Evolutionary conservation across 768 basidiomycete species (phyloP).

Genomic region (Leccinum imitatum): DNA sequence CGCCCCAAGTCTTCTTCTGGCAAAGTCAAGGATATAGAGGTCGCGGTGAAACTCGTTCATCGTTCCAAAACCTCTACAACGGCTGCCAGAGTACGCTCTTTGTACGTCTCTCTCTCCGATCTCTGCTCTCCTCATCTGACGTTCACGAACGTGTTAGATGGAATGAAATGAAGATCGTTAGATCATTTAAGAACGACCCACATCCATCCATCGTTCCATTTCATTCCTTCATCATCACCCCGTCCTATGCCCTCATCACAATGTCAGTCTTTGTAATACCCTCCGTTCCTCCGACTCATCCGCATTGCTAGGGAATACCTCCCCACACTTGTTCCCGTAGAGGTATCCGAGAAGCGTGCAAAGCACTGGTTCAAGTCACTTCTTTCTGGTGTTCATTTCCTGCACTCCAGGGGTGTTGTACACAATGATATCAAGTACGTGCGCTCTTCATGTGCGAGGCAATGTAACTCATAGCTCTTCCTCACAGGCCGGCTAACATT

Average conservation of each 20-base stretch:
- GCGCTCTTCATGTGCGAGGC: not conserved
- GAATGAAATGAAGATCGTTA: slow-evolving; percentile 98
- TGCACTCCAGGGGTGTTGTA: slow-evolving; percentile 80
- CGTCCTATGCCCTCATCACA: slow-evolving; percentile 87
- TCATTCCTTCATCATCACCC: slow-evolving; percentile 91
- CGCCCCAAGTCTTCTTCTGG: slow-evolving; percentile 51
- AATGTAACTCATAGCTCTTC: not conserved
- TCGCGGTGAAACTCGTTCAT: slow-evolving; percentile 94
- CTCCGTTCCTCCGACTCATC: slow-evolving; percentile 8
- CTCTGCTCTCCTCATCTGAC: slow-evolving; percentile 6
- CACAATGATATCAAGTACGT: slow-evolving; percentile 94
- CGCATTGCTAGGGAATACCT: slow-evolving; percentile 69
- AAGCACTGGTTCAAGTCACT: slow-evolving; percentile 81
- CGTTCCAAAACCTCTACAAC: slow-evolving; percentile 78
- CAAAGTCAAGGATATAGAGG: slow-evolving; percentile 48
- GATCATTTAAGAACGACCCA: slow-evolving; percentile 76
- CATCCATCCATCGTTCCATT: slow-evolving; percentile 94
- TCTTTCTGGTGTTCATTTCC: slow-evolving; percentile 78
- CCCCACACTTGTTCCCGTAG: slow-evolving; percentile 83
- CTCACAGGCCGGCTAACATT: slow-evolving; percentile 84
- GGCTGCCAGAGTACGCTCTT: slow-evolving; percentile 83
- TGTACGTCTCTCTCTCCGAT: slow-evolving; percentile 48
- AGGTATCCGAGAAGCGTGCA: slow-evolving; percentile 77
- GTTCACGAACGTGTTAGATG: slow-evolving; percentile 49
- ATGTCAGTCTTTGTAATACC: slow-evolving; percentile 56